Base-by-base conservation (phyloP, 108 stramenopile genomes). In the Cyclotella choctawhatcheeana region DNA sequence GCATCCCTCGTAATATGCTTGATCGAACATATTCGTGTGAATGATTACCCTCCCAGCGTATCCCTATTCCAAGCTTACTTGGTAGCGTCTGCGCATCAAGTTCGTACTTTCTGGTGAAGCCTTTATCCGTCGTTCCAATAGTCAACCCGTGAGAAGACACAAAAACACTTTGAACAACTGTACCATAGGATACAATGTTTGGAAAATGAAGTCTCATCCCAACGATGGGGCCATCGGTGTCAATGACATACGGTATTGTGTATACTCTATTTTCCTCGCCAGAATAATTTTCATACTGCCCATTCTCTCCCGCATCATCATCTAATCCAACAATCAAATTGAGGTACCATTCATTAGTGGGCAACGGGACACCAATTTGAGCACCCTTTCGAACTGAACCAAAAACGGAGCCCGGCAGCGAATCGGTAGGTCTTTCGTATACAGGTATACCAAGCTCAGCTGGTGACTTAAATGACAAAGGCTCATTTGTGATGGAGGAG, bases 291-390 rank as follows among this genome's bases (percentile, higher is more conserved):
- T 70, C 79, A 71, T 77, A 64, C 35, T 56, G 33, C 44, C 50
- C 60, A 45, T 64, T 63, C 27, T 33, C 21, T 22, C 69, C 62
- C 5, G 48, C 52, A 30, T 44, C n/a, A 7, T 76, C 69, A 18
- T 70, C 71, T 22, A 54, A 58, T n/a, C 84, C 62, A 13, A 91
- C 60, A 33, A 93, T 70, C 0, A 96, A 59, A 55, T 88, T 90
- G 66, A 89, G 87, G 65, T 88, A 93, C 92, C 95, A 93, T 37
- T 83, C 74, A 74, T 91, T 92, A 2, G 95, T 93, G 2, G 95
- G 92, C 21, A 89, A 51, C 2, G 90, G 64, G 14, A 59, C 44
- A n/a, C 70, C 76, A 17, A 55, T 27, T 34, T 65, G 20, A 17
- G 69, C 10, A 25, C 76, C 70, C 30, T 56, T 63, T 29, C 33